Conservation (phyloP, 306 rosid species). For the Geum urbanum region DNA sequence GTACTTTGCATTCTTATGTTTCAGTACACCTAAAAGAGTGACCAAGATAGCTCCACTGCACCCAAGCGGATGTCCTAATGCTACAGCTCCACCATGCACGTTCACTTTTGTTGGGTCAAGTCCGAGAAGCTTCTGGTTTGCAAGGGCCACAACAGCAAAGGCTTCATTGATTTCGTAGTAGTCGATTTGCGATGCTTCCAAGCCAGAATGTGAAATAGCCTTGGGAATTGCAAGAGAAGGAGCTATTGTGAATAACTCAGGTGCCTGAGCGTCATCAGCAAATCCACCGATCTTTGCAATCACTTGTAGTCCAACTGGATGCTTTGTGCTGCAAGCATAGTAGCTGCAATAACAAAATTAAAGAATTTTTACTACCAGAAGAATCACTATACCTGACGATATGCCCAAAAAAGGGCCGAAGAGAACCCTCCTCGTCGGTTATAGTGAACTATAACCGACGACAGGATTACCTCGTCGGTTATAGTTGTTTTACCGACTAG, state of each 20-base stretch:
- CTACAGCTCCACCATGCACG: constrained; percentile 92
- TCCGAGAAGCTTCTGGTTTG: constrained; percentile 92
- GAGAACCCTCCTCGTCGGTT: too few species aligned
- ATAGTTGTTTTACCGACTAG: too few species aligned
- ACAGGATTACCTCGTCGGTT: too few species aligned
- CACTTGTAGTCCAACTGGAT: constrained; percentile 91
- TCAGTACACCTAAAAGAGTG: constrained; percentile 92
- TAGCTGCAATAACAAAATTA: constrained; percentile 52
- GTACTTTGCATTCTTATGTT: constrained; percentile 76
- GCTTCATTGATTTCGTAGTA: constrained; percentile 96
- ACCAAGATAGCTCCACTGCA: constrained; percentile 98
- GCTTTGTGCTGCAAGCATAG: constrained; percentile 95
- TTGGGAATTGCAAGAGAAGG: constrained; percentile 96
- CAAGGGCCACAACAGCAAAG: constrained; percentile 94
- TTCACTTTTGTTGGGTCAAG: constrained; percentile 71
- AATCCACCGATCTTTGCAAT: constrained; percentile 89
- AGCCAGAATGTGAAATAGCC: constrained; percentile 79
- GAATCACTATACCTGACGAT: too few species aligned
- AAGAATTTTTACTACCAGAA: too few species aligned
- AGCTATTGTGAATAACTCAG: constrained; percentile 94
- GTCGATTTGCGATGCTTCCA: constrained; percentile 74
- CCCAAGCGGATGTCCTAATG: constrained; percentile 98
- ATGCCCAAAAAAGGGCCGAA: too few species aligned
- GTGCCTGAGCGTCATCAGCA: constrained; percentile 99
- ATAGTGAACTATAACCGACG: too few species aligned